phyloP scores from a whole-genome alignment of 2,329 filamentous ascomycete genomes.

The Penicillium sp. region DNA sequence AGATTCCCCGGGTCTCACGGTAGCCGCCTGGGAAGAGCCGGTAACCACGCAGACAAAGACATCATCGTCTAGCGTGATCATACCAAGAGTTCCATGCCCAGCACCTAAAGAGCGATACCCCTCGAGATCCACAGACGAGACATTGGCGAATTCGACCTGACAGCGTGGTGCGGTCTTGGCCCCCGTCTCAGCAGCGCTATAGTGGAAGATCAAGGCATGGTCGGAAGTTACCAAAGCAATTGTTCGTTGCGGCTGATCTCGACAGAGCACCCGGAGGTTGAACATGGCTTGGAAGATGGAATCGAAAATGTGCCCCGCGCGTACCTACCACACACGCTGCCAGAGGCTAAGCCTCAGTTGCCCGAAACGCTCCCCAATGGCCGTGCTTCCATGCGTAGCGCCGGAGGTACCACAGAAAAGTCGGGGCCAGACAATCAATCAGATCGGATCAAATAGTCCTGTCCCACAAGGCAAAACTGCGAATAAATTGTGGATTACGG shows the following conservation, averaged over 20 bases:
- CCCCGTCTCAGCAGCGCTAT: conserved; percentile 68
- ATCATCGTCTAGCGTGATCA: conserved; percentile 82
- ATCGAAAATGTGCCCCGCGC: background rate
- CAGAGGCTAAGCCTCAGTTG: conserved; percentile 8
- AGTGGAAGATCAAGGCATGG: conserved; percentile 82
- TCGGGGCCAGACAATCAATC: background rate
- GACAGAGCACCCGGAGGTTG: conserved; percentile 75
- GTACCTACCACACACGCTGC: conserved; percentile 4
- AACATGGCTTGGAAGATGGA: conserved; percentile 49
- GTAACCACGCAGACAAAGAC: conserved; percentile 92
- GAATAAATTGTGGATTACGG: background rate
- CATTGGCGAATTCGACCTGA: conserved; percentile 82
- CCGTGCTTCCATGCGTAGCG: conserved; percentile 2
- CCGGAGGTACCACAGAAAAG: background rate
- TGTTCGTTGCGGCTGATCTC: conserved; percentile 83
- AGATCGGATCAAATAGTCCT: no score
- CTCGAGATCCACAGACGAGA: conserved; percentile 67
- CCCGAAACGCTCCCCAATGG: background rate
- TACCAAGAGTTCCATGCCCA: conserved; percentile 82
- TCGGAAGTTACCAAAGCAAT: conserved; percentile 81
- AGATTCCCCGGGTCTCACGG: conserved; percentile 82
- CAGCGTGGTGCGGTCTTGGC: conserved; percentile 63
- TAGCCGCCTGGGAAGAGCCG: conserved; percentile 76
- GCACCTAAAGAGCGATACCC: conserved; percentile 79
- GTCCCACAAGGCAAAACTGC: background rate